Conservation (phyloP, 2,329 filamentous ascomycete genomes). For the Akanthomyces uredinophilus region DNA sequence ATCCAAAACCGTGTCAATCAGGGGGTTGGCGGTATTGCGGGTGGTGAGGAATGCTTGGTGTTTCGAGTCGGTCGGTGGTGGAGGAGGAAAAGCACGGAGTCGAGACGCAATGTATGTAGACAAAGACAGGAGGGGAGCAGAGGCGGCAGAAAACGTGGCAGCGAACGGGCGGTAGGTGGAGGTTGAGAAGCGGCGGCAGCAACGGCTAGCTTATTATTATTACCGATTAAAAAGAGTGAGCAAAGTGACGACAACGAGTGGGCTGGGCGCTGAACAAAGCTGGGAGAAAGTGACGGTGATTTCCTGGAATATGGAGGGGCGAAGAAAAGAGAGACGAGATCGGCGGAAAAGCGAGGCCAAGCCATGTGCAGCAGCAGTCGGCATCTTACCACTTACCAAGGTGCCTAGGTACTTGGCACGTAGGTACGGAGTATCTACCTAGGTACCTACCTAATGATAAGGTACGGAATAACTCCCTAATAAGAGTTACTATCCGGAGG, state of each 20-base stretch:
- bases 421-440: too few species aligned
- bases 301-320: not conserved
- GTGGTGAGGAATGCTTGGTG: not conserved
- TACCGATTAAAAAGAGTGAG: too few species aligned
- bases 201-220: too few species aligned
- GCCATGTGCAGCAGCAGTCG: too few species aligned
- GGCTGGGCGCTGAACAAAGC: not conserved
- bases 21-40: not conserved
- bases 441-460: too few species aligned
- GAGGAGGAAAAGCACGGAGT: not conserved
- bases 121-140: not conserved
- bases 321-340: not conserved
- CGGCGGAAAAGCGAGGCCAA: not conserved
- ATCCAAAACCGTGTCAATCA: conserved; percentile 3
- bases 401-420: too few species aligned
- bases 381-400: too few species aligned
- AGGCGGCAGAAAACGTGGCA: too few species aligned
- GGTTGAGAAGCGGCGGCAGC: too few species aligned
- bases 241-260: not conserved
- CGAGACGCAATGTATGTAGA: not conserved
- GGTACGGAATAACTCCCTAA: too few species aligned
- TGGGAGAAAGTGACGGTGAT: not conserved
- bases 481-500: too few species aligned
- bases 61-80: not conserved
- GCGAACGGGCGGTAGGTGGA: too few species aligned